A percentile compares a stretch with the other conserved stretches of the same genome.
phyloP scores from a whole-genome alignment of 768 basidiomycete species.

The Leccinum variicolor region DNA sequence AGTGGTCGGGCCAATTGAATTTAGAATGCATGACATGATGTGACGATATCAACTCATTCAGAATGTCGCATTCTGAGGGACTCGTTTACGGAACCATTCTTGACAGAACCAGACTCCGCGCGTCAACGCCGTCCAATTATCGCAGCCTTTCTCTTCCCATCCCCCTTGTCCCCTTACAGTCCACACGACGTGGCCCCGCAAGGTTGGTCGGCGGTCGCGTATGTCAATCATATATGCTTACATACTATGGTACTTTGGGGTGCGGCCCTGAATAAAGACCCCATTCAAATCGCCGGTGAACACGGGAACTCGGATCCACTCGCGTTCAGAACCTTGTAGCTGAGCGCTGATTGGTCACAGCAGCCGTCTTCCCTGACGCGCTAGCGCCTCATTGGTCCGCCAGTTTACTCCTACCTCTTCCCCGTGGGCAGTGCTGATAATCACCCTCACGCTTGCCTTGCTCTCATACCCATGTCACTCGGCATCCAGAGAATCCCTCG shows the following conservation, averaged over 20 bases:
- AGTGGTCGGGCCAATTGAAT: not conserved
- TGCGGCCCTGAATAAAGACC: not conserved
- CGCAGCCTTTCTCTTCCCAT: not conserved
- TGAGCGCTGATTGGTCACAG: not conserved
- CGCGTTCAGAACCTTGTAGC: not conserved
- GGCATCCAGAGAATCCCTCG: not conserved
- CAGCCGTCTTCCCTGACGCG: not conserved
- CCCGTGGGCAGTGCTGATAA: not conserved
- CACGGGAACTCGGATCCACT: not conserved
- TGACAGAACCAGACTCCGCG: not conserved
- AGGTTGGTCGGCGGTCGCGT: not conserved
- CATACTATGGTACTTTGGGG: not conserved
- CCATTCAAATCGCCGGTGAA: not conserved
- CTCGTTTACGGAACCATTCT: not conserved
- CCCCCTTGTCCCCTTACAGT: not conserved
- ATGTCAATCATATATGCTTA: not conserved
- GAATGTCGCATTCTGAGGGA: not conserved
- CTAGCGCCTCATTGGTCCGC: not conserved
- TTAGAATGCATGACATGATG: not conserved
- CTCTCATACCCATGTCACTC: not conserved
- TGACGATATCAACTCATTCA: not conserved
- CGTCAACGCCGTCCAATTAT: not conserved
- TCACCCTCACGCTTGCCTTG: not conserved
- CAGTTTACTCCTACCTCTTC: not conserved
- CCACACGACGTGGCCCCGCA: not conserved